Conservation (phyloP, 2,329 filamentous ascomycete genomes). For the Pochonia chlamydosporia region DNA sequence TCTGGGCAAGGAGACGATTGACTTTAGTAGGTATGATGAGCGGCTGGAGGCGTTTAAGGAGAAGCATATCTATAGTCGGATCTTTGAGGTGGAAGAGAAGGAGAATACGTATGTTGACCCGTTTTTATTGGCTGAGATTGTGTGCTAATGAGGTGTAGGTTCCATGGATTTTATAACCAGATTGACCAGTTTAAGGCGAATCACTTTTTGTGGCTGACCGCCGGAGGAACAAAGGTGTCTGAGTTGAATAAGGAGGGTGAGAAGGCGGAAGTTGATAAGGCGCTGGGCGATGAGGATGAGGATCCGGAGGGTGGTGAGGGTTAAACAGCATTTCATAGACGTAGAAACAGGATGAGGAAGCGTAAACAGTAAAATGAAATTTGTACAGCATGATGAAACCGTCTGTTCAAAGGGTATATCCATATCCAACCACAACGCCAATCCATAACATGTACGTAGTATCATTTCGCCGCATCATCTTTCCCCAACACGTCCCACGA, state of each 20-base stretch:
- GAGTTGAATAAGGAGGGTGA: constrained; percentile 28
- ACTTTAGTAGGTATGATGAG: constrained; percentile 72
- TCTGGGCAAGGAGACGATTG: constrained; percentile 61
- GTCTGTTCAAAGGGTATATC: no score
- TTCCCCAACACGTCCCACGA: constrained; percentile 26
- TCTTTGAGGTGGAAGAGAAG: constrained; percentile 84
- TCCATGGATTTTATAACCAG: constrained; percentile 74
- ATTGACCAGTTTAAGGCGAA: constrained; percentile 68
- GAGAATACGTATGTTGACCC: constrained; percentile 62
- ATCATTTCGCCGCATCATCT: constrained; percentile 8
- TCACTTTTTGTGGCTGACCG: constrained; percentile 70
- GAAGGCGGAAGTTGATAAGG: constrained; percentile 37
- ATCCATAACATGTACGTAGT: no score
- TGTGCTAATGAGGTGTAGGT: constrained; percentile 38
- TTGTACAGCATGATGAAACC: no score
- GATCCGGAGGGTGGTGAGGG: constrained; percentile 42
- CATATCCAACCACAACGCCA: no score
- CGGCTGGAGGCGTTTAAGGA: constrained; percentile 88
- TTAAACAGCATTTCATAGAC: no score
- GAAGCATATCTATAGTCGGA: constrained; percentile 82
- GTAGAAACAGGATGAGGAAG: no score
- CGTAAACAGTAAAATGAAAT: no score
- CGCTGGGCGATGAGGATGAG: constrained; percentile 48
- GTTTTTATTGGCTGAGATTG: no score
- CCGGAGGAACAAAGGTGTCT: constrained; percentile 59